These are phyloP conservation scores for Pythium utonaiense DNA, from an alignment of 352 stramenopile genomes.

Conservation along the genomic window DNA sequence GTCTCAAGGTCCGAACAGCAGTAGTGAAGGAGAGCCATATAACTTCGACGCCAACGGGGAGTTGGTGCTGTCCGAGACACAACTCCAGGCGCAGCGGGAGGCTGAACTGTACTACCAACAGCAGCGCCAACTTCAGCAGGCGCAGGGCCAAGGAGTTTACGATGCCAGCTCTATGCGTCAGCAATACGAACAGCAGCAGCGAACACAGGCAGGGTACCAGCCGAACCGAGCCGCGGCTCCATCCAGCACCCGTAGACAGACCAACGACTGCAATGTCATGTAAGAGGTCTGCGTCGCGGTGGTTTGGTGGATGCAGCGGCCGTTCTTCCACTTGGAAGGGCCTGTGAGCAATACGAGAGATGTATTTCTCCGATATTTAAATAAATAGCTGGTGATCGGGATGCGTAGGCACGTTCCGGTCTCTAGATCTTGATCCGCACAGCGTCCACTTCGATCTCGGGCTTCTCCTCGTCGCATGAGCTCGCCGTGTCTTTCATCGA, in stretches of 20 bases:
- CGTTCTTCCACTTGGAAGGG: slow-evolving; percentile 15
- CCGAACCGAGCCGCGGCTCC: slow-evolving; percentile 17
- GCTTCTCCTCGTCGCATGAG: slow-evolving; percentile 40
- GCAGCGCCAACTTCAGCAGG: slow-evolving; percentile 41
- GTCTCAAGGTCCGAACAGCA: slow-evolving; percentile 18
- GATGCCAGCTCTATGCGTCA: slow-evolving; percentile 2
- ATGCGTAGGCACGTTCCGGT: neutral
- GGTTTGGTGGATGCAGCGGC: slow-evolving; percentile 2
- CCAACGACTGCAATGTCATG: slow-evolving; percentile 50
- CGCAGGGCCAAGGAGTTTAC: slow-evolving; percentile 17
- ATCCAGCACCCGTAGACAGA: slow-evolving; percentile 11
- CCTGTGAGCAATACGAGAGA: neutral
- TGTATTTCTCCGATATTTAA: slow-evolving; percentile 8
- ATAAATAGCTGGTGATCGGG: too few relatives aligned
- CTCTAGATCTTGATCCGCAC: slow-evolving; percentile 65
- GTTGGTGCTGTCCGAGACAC: slow-evolving; percentile 55
- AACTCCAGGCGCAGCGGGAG: slow-evolving; percentile 67
- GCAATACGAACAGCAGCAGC: slow-evolving; percentile 62
- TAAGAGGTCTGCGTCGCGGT: slow-evolving; percentile 14
- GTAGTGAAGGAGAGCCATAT: slow-evolving; percentile 41
- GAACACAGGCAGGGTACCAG: slow-evolving; percentile 28
- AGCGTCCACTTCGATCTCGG: slow-evolving; percentile 49
- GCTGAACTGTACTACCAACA: slow-evolving; percentile 60
- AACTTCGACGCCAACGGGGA: slow-evolving; percentile 44
- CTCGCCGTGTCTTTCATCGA: slow-evolving; percentile 23